Base-by-base conservation (phyloP, 257 asterid species). In the Eustoma russellianum region DNA sequence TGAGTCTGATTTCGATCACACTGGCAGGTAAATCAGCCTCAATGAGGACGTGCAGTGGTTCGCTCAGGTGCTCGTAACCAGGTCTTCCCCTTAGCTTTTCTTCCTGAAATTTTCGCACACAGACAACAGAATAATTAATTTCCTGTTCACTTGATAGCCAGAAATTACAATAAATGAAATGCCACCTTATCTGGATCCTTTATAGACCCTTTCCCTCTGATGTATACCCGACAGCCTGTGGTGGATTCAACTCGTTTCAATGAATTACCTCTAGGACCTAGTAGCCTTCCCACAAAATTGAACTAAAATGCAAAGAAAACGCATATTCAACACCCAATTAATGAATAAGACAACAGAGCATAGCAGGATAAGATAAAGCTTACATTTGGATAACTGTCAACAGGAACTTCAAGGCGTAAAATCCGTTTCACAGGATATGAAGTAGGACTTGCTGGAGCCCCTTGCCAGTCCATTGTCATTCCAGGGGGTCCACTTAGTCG, bases 381-480 rank as follows among this genome's bases (percentile, higher is more conserved):
- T 76, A 92, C 99, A 67, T 76, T 88, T 57, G 99, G 99, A 68
- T 66, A 92, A 74, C 64, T 85, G 67, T 88, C 97, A 54, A 92
- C 93, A 49, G 99, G 99, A 72, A 92, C 88, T 48, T 92, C 99
- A 53, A 92, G 73, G 64, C 95, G 97, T 88, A 92, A 66, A 54
- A 92, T 81, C 69, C 86, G 83, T 65, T 88, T 92, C 53, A 88
- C 91, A 4, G 99, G 88, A 68, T 70, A 83, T 38, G 99, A 74
- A 70, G 93, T 92, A 52, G 97, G 99, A 71, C 99, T 92, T 58
- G 99, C 95, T 7, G 99, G 99, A 44, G 99, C 95, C 53, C 97
- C 97, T 80, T 83, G 99, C 99, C 99, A 92, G 71, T 85, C 95
- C 99, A 92, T 92, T 15, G 89, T 69, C 98, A 87, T 92, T 62